Evolutionary conservation across 1,284 basidiomycete species (phyloP).

Genomic region (Ceratobasidium sp.): DNA sequence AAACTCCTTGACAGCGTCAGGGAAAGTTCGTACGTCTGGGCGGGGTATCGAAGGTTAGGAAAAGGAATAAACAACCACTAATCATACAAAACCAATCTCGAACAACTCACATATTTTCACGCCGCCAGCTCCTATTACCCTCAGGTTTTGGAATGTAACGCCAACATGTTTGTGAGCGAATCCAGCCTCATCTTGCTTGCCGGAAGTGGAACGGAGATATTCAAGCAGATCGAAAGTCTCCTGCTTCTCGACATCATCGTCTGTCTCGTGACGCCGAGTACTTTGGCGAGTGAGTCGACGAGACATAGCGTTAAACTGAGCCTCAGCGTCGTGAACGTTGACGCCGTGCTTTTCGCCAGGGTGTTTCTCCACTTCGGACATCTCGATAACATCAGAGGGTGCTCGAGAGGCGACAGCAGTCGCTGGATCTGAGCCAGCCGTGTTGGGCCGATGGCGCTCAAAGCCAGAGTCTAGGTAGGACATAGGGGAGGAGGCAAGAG

Average conservation of each 20-base stretch:
- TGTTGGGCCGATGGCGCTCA: conserved; percentile 12
- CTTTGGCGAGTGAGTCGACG: conserved; percentile 39
- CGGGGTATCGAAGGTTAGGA: conserved; percentile 45
- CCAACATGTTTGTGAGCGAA: conserved; percentile 87
- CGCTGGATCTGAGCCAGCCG: conserved; percentile 28
- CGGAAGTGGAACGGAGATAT: conserved; percentile 32
- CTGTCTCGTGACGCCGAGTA: neutral
- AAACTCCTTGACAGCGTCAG: conserved; percentile 70
- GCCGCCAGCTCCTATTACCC: conserved; percentile 59
- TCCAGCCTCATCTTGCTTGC: conserved; percentile 66
- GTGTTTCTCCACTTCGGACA: conserved; percentile 20
- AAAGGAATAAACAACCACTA: conserved; percentile 25
- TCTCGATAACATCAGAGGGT: conserved; percentile 14
- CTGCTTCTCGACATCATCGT: conserved; percentile 31
- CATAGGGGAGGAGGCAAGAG: neutral
- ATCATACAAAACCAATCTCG: conserved; percentile 46
- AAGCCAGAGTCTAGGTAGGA: conserved; percentile 11
- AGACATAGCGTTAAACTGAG: conserved; percentile 29
- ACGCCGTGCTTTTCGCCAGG: neutral
- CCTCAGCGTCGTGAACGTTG: conserved; percentile 34
- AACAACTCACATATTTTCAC: conserved; percentile 63
- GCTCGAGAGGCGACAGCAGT: conserved; percentile 28
- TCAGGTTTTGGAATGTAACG: conserved; percentile 78
- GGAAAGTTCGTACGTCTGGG: conserved; percentile 58
- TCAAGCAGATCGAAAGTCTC: conserved; percentile 39